Base-by-base conservation (phyloP, 495 filamentous ascomycete species). In the Penicillium flavigenum region DNA sequence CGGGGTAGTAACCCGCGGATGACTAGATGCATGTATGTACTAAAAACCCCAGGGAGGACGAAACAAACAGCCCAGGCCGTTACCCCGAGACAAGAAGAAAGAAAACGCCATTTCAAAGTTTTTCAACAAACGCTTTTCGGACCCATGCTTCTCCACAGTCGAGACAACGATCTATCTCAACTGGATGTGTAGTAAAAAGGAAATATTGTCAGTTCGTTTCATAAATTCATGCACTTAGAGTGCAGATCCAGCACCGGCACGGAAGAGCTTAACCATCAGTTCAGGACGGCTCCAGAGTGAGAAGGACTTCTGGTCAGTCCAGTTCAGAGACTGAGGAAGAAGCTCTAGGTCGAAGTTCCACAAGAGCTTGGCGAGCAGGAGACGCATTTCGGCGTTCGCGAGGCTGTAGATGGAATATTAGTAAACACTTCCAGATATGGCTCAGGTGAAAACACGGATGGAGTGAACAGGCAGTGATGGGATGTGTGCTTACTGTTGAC, bases 321-420 rank as follows among this genome's bases (percentile, higher is more conserved):
- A 77, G 38, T 65, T 63, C 26, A 59, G 45, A 11, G 66, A 71
- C 31, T 73, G 66, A 5, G 62, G 47, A 4, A 67, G 64, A 2
- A 72, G 45, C 54, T 76, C 72, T 4, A 85, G 58, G 50, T 85
- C 80, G 62, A 83, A 84, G 32, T 68, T 60, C 73, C 74, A 84
- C 1, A 84, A 42, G 12, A 84, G 47, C 39, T 80, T 80, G 11
- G 79, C 68, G 1, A 83, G 57, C 31, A 82, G 73, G 0, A 84
- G 57, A 7, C 81, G 70, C 73, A 83, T 76, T 60, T 85, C 81
- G 2, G 77, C 74, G 58, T 77, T 77, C 1, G 81, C 83, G 11
- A 86, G 71, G 29, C 65, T 74, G 42, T 26, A 12, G n/a, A 29
- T 26, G 14, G n/a, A 36, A n/a, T 14, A 36, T 47, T 41, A 59